Base-by-base conservation (phyloP, 139 green algal genomes). In the Chlorella sp. region DNA sequence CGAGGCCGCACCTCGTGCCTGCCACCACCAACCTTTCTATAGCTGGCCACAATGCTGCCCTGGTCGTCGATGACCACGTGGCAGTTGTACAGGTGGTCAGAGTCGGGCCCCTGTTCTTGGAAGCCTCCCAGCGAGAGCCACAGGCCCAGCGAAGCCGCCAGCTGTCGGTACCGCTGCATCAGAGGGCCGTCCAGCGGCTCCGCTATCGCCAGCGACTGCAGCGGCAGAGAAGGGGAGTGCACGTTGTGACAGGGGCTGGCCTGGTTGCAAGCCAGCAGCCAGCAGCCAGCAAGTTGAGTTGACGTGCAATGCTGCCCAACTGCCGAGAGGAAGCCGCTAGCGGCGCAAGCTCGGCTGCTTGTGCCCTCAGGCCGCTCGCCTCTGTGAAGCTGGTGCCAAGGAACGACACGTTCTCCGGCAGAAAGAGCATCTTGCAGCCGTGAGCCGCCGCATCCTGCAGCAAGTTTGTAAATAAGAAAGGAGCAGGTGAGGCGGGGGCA, bases 121-220 rank as follows among this genome's bases (percentile, higher is more conserved):
- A 99, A 99, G 62, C 97, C 97, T 20, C 97, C 97, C 4, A 98
- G 82, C 0, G 92, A 97, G 78, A 99, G 86, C 96, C 96, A 99
- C 21, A 99, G 74, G 36, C 86, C 68, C 16, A 41, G 78, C 32
- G 83, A 87, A 60, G 83, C 89, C 9, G 97, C 97, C 20, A 99
- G 90, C 28, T 89, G 60, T 20, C 79, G 74, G 88, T 97, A 99
- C 20, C 85, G 85, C 25, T 41, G 23, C 92, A 99, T 95, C 23
- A 93, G 68, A 4, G 94, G 92, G 0, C 94, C 95, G 0, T 95
- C 88, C 56, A 99, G 87, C 1, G 94, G 89, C 87, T 98, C 87
- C 6, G 93, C 93, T 3, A 90, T 74, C 0, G 89, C 87, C 9
- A 98, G 47, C 0, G 94, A 94, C 92, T 98, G 91, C 64, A 73